Evolutionary conservation across 2,329 filamentous ascomycete species (phyloP).

Genomic region (Colletotrichum melonis): DNA sequence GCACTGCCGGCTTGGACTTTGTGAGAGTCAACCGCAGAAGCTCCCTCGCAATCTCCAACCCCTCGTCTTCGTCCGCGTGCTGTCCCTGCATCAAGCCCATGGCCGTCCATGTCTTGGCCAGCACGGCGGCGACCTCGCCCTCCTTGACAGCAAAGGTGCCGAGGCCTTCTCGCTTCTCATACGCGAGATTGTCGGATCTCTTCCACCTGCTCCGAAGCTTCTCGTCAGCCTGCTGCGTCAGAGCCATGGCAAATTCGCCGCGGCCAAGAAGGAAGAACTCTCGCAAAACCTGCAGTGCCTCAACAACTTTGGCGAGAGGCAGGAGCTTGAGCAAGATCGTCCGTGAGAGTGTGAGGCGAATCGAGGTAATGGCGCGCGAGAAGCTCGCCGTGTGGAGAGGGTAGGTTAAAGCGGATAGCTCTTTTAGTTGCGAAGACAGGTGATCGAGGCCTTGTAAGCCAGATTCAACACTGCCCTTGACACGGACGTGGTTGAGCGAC

Average conservation of each 20-base stretch:
- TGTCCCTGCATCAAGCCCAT: slow-evolving; percentile 79
- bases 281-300: slow-evolving; percentile 81
- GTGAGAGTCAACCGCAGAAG: slow-evolving; percentile 75
- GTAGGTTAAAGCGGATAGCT: slow-evolving; percentile 75
- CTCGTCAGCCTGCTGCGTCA: slow-evolving; percentile 87
- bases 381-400: slow-evolving; percentile 81
- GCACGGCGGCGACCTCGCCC: slow-evolving; percentile 82
- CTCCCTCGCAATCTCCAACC: slow-evolving; percentile 84
- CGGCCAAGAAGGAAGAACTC: slow-evolving; percentile 89
- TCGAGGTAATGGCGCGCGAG: slow-evolving; percentile 77
- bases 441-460: slow-evolving; percentile 66
- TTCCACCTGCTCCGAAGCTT: slow-evolving; percentile 80
- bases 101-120: slow-evolving; percentile 82
- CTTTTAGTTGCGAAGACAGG: slow-evolving; percentile 74
- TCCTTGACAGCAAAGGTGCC: slow-evolving; percentile 82
- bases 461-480: slow-evolving; percentile 59
- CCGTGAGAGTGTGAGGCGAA: slow-evolving; percentile 84
- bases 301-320: slow-evolving; percentile 80
- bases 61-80: slow-evolving; percentile 82
- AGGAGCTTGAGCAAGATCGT: slow-evolving; percentile 86
- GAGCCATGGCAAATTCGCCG: slow-evolving; percentile 89
- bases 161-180: slow-evolving; percentile 68
- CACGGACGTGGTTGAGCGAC: slow-evolving; percentile 85
- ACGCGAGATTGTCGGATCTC: slow-evolving; percentile 68
- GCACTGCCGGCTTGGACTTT: slow-evolving; percentile 56